Evolutionary conservation across 768 basidiomycete genomes (phyloP).

Genomic region (Hydnomerulius pinastri): DNA sequence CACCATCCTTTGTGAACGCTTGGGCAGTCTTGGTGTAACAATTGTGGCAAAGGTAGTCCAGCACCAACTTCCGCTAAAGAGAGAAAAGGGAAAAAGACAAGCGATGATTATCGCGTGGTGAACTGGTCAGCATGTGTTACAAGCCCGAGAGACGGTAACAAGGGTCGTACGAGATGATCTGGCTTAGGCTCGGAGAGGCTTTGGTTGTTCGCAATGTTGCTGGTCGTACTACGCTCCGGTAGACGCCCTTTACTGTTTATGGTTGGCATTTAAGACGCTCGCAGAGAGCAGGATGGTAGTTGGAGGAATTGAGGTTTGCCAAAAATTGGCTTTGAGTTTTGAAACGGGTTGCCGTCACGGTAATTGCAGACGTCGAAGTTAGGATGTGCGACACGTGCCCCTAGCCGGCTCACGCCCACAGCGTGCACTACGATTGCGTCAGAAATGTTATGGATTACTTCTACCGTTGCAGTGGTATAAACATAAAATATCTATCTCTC

Average conservation of each 20-base stretch:
- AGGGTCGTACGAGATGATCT: slow-evolving; percentile 45
- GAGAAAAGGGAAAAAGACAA: background rate
- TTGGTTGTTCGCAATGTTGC: slow-evolving; percentile 19
- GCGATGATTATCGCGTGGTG: background rate
- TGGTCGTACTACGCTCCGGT: slow-evolving; percentile 1
- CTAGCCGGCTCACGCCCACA: too few species aligned
- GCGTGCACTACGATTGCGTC: too few species aligned
- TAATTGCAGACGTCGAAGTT: too few species aligned
- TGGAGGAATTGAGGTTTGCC: too few species aligned
- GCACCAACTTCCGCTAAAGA: slow-evolving; percentile 61
- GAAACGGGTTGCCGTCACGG: too few species aligned
- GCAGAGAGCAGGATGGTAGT: too few species aligned
- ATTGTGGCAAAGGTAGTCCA: slow-evolving; percentile 77
- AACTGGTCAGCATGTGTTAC: slow-evolving; percentile 1
- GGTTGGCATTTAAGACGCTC: slow-evolving; percentile 24
- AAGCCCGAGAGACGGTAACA: background rate
- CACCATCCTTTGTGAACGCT: slow-evolving; percentile 65
- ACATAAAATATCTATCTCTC: too few species aligned
- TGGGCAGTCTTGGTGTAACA: slow-evolving; percentile 72
- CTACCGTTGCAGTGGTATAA: too few species aligned
- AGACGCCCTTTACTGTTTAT: slow-evolving; percentile 20
- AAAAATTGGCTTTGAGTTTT: too few species aligned
- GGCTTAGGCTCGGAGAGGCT: slow-evolving; percentile 37
- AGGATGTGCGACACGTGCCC: too few species aligned
- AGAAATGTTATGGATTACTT: too few species aligned